Percentiles rank a stretch among this genome's conserved stretches.
phyloP scores from a whole-genome alignment of 345 rosid genomes.

The Euphorbia tirucalli region DNA sequence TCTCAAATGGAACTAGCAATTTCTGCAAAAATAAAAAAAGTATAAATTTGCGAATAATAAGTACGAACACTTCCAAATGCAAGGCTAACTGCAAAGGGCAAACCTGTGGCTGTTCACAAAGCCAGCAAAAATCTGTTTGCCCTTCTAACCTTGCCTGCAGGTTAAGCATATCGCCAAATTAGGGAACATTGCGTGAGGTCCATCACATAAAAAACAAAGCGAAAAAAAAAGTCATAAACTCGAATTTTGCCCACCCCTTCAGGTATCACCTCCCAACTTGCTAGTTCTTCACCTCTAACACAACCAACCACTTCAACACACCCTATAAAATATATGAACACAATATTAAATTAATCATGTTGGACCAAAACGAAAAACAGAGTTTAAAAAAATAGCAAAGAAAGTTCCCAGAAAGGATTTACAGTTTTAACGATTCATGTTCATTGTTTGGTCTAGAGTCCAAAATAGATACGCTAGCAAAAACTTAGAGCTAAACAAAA shows the following conservation, averaged over 20 bases:
- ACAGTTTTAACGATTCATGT: background rate
- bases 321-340: conserved; percentile 16
- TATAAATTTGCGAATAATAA: background rate
- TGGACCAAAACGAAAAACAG: background rate
- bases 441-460: background rate
- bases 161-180: conserved; percentile 12
- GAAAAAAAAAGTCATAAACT: background rate
- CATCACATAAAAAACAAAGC: background rate
- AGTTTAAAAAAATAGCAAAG: background rate
- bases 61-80: background rate
- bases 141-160: conserved; percentile 86
- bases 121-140: conserved; percentile 86
- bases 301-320: conserved; percentile 41
- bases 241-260: conserved; percentile 25
- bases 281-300: conserved; percentile 33
- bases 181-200: background rate
- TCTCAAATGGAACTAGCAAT: conserved; percentile 85
- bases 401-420: background rate
- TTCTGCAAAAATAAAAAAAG: conserved; percentile 36
- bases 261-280: conserved; percentile 34
- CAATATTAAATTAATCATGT: background rate
- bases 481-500: background rate
- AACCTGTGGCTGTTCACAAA: conserved; percentile 89
- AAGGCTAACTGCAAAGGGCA: conserved; percentile 11
- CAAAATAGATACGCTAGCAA: background rate